These are phyloP conservation scores for Fusarium sterilihyphosum DNA, from an alignment of 2,329 filamentous ascomycete genomes.

Conservation along the genomic window DNA sequence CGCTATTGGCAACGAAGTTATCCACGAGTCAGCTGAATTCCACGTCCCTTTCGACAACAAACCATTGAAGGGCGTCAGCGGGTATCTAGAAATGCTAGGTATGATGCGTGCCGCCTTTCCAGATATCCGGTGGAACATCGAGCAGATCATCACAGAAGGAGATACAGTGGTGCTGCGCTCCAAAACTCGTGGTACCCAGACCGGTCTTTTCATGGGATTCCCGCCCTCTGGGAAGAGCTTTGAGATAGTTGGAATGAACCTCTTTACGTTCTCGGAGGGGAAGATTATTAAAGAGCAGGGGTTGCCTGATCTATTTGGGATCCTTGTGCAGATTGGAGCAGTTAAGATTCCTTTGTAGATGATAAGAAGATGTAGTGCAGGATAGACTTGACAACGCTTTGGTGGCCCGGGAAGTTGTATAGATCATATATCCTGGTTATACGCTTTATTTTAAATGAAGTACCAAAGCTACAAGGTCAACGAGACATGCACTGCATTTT, in stretches of 20 bases:
- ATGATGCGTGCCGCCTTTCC: neutral
- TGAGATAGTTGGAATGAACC: neutral
- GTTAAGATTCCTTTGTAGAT: neutral
- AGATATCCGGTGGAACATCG: rapidly evolving
- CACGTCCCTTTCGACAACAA: neutral
- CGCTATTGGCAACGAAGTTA: neutral
- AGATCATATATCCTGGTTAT: rapidly evolving
- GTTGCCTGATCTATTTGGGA: neutral
- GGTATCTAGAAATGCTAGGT: neutral
- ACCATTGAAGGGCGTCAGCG: neutral
- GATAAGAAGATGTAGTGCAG: rapidly evolving
- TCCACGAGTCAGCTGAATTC: neutral
- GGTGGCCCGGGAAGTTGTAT: rapidly evolving
- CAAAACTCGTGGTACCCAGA: neutral
- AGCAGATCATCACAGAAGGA: neutral
- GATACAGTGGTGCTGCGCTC: neutral
- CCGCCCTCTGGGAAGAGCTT: rapidly evolving
- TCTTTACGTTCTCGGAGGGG: neutral
- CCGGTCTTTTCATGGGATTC: neutral
- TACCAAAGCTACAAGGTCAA: neutral
- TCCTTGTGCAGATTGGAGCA: neutral
- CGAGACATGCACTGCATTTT: rapidly evolving
- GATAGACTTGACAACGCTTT: neutral
- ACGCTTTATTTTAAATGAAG: neutral
- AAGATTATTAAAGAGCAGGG: neutral